Base-by-base conservation (phyloP, 83 land plant genomes). In the Thuja plicata region DNA sequence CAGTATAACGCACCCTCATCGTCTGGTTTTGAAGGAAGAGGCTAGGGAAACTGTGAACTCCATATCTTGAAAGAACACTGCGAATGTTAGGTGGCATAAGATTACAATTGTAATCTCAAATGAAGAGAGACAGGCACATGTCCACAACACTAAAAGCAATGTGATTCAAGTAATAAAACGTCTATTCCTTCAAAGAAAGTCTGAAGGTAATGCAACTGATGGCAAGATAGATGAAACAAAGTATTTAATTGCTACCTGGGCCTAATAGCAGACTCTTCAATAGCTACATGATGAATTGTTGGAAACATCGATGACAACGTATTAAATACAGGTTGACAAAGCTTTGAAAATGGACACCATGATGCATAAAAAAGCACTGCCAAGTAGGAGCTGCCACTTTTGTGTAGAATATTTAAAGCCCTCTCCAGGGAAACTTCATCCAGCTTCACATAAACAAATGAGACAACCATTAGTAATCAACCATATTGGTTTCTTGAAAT, bases 11-110 rank as follows among this genome's bases (percentile, higher is more conserved):
- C 48, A 92, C 91, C 86, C 98, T 91, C 91, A 92, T 89, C 35
- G 97, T 95, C 73, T 95, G 92, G 70, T 97, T 97, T 5, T 94
- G 88, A 34, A 97, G 92, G 71, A 95, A 91, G 89, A 97, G 93
- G 0, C 95, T 91, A 1, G 98, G 98, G 83, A 97, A 97, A 35
- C 98, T 95, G 93, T 95, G 98, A 89, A 95, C 98, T 90, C 97
- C 97, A 93, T 95, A 97, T 88, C 92, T 94, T 9, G 98, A 95
- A 37, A 97, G 94, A 32, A 94, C 94, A 89, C 98, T 96, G 96
- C 77, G 92, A 87, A 88, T 87, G 35, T 85, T 41, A 85, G 82
- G 13, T 35, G 70, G 37, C 57, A 57, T 70, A 52, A 86, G 87
- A 86, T 86, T 83, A 83, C 85, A 83, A 83, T 34, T 41, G 48